Percentiles rank a stretch among this genome's conserved stretches.
phyloP scores from a whole-genome alignment of 108 stramenopile genomes.

The Cyclotella cryptica region DNA sequence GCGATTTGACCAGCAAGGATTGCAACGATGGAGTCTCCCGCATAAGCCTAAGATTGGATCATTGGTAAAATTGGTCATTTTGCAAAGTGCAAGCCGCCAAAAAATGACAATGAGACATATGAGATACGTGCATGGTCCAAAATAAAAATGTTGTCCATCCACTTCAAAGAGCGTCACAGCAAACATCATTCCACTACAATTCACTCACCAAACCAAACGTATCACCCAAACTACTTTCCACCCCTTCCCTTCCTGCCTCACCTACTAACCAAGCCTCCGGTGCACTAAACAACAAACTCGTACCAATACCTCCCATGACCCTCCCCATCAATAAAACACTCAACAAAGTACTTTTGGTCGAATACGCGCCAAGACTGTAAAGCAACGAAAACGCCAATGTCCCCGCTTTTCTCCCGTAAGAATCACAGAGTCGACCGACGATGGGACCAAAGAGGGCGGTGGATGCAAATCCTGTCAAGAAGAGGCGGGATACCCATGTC shows the following conservation, averaged over 20 bases:
- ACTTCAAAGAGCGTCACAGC: neutral
- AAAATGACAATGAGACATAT: too few species aligned
- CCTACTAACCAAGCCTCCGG: slow-evolving; percentile 98
- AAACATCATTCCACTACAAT: slow-evolving; percentile 1
- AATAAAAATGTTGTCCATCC: neutral
- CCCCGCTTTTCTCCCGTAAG: slow-evolving; percentile 87
- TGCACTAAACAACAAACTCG: slow-evolving; percentile 85
- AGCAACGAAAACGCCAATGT: slow-evolving; percentile 84
- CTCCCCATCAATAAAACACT: slow-evolving; percentile 85
- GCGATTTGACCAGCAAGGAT: slow-evolving; percentile 95
- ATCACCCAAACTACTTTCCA: slow-evolving; percentile 77
- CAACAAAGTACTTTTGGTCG: slow-evolving; percentile 81
- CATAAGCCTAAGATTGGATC: slow-evolving; percentile 69
- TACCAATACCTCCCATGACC: slow-evolving; percentile 90
- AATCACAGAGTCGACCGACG: slow-evolving; percentile 85
- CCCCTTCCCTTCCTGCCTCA: slow-evolving; percentile 68
- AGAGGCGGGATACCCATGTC: slow-evolving; percentile 83
- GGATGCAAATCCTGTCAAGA: slow-evolving; percentile 92
- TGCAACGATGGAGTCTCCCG: slow-evolving; percentile 95
- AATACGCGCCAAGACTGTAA: slow-evolving; percentile 82
- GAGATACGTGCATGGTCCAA: too few species aligned
- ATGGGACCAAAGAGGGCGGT: slow-evolving; percentile 92
- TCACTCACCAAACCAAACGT: slow-evolving; percentile 91
- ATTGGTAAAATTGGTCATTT: slow-evolving; percentile 13
- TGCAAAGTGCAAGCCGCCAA: neutral